Percentiles rank a stretch among this genome's conserved stretches.
phyloP scores from a whole-genome alignment of 2,329 filamentous ascomycete species.

The Teratosphaeria nubilosa region DNA sequence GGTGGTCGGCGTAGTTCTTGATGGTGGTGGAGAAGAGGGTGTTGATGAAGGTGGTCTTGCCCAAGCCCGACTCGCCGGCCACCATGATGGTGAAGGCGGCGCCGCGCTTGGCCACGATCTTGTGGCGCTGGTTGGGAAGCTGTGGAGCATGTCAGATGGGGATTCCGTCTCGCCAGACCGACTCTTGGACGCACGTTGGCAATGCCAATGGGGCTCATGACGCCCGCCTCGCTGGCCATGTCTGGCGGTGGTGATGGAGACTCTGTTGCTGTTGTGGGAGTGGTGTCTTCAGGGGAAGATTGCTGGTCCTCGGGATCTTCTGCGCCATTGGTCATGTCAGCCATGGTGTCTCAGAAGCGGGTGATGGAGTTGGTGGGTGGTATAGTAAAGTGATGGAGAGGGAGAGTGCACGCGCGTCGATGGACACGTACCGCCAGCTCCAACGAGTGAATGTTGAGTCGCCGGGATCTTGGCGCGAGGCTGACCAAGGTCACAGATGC shows the following conservation, averaged over 20 bases:
- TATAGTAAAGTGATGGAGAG: not conserved
- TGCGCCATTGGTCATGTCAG: conserved; percentile 1
- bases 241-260: not conserved
- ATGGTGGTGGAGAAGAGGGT: conserved; percentile 99
- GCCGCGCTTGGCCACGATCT: conserved; percentile 72
- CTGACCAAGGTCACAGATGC: not conserved
- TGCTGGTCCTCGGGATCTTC: not conserved
- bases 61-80: conserved; percentile 93
- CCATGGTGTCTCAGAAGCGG: not conserved
- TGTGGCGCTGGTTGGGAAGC: conserved; percentile 63
- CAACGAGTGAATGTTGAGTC: not conserved
- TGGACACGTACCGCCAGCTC: not conserved
- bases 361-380: not conserved
- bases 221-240: not conserved
- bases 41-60: conserved; percentile 99
- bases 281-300: not conserved
- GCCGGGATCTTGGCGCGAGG: not conserved
- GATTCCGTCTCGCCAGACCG: not conserved
- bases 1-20: conserved; percentile 99
- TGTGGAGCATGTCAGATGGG: conserved; percentile 32
- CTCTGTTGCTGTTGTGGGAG: not conserved
- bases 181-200: conserved; percentile 51
- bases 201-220: conserved; percentile 53
- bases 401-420: not conserved
- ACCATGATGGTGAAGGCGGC: conserved; percentile 99